A percentile compares a stretch with the other conserved stretches of the same genome.
Conservation (phyloP, 2,329 filamentous ascomycete genomes). For the Elsinoe australis region DNA sequence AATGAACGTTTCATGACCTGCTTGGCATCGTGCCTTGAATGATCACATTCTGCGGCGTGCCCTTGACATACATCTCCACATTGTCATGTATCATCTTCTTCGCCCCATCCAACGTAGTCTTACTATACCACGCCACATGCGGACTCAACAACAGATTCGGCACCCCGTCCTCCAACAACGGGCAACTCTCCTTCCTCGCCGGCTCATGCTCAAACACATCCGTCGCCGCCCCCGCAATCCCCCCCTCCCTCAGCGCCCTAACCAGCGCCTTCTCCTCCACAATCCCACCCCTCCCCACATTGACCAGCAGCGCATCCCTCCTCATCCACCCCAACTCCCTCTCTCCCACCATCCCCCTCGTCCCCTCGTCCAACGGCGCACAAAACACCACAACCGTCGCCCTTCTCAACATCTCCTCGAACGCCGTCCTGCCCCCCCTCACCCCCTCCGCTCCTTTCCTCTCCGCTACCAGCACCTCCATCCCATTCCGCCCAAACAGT, state of each 20-base stretch:
- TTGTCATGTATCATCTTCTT: conserved; percentile 39
- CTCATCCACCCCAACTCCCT: conserved; percentile 41
- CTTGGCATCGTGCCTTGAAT: conserved; percentile 20
- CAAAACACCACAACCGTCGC: conserved; percentile 35
- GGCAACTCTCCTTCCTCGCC: conserved; percentile 36
- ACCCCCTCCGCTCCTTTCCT: conserved; percentile 33
- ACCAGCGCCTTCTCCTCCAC: conserved; percentile 45
- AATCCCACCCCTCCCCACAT: conserved; percentile 44
- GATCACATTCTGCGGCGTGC: conserved; percentile 35
- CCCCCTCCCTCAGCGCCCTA: conserved; percentile 37
- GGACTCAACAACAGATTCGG: conserved; percentile 47
- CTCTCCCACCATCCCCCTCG: conserved; percentile 24
- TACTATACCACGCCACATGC: conserved; percentile 48
- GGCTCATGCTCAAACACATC: conserved; percentile 47
- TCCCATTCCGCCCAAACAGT: conserved; percentile 41
- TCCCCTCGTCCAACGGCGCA: conserved; percentile 24
- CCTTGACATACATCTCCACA: conserved; percentile 40
- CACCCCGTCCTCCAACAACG: conserved; percentile 38
- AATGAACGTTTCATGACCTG: background rate
- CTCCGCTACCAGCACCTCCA: conserved; percentile 44
- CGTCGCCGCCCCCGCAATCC: conserved; percentile 44
- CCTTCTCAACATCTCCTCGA: conserved; percentile 32
- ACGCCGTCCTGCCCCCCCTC: conserved; percentile 30
- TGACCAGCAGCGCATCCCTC: conserved; percentile 40
- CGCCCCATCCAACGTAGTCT: conserved; percentile 42